phyloP scores from a whole-genome alignment of 1,284 basidiomycete species.

The Naganishia sp. region DNA sequence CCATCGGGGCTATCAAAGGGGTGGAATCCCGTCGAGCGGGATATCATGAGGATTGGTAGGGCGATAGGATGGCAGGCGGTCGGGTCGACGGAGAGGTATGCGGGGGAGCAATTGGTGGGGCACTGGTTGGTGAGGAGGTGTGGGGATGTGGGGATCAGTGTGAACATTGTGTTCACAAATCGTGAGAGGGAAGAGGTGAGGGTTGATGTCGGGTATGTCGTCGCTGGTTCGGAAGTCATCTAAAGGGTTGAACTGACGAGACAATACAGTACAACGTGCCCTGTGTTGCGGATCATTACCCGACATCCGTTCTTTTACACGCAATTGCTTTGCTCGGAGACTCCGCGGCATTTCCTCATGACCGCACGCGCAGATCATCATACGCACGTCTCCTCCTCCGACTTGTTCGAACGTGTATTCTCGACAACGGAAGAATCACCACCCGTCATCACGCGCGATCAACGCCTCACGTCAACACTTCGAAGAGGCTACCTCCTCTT shows the following conservation, averaged over 20 bases:
- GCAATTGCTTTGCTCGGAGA: constrained; percentile 59
- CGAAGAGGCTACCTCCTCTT: constrained; percentile 34
- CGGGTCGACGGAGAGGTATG: constrained; percentile 52
- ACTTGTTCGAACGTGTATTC: constrained; percentile 56
- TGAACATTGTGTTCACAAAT: constrained; percentile 57
- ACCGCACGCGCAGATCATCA: constrained; percentile 44
- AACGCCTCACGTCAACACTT: constrained; percentile 24
- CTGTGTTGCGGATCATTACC: constrained; percentile 55
- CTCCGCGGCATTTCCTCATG: constrained; percentile 56
- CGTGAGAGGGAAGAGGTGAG: constrained; percentile 40
- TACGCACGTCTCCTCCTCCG: constrained; percentile 49
- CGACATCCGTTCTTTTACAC: constrained; percentile 62
- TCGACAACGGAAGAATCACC: constrained; percentile 34
- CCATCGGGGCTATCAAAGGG: neutral
- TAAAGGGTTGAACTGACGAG: neutral
- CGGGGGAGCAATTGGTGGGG: constrained; percentile 41
- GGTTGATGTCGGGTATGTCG: constrained; percentile 28
- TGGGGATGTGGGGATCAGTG: constrained; percentile 39
- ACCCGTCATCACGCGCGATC: constrained; percentile 27
- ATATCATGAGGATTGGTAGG: constrained; percentile 10
- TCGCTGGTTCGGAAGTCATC: too few species aligned
- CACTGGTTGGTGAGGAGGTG: constrained; percentile 8
- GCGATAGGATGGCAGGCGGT: constrained; percentile 27
- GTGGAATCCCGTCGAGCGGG: constrained; percentile 25
- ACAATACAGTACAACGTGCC: neutral